phyloP scores from a whole-genome alignment of 2,329 filamentous ascomycete species.

The Proliferodiscus dingleyae region DNA sequence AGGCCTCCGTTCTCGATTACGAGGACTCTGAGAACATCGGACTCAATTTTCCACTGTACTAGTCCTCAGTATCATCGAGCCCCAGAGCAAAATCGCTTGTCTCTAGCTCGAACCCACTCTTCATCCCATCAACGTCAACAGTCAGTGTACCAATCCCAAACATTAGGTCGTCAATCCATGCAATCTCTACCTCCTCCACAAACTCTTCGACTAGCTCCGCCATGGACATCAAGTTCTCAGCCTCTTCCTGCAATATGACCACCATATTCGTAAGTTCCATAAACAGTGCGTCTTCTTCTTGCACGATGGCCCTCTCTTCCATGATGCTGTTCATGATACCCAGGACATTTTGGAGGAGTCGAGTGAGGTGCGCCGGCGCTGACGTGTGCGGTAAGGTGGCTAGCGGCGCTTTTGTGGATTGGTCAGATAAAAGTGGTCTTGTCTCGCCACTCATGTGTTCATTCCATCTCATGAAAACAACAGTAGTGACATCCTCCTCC shows the following conservation, averaged over 20 bases:
- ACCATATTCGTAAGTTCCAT: slow-evolving; percentile 16
- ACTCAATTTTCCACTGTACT: too few species aligned
- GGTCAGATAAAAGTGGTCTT: background rate
- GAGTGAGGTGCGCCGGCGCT: slow-evolving; percentile 15
- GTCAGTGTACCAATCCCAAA: too few species aligned
- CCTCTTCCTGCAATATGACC: slow-evolving; percentile 21
- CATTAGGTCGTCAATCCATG: slow-evolving; percentile 4
- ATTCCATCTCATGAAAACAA: background rate
- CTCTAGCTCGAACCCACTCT: too few species aligned
- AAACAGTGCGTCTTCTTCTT: slow-evolving; percentile 13
- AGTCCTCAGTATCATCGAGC: too few species aligned
- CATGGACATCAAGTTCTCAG: slow-evolving; percentile 14
- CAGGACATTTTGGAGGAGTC: slow-evolving; percentile 15
- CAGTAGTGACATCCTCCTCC: too few species aligned
- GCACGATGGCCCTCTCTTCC: slow-evolving; percentile 4
- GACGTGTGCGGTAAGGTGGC: slow-evolving; percentile 11
- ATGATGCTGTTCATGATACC: slow-evolving; percentile 19
- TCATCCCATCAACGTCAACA: too few species aligned
- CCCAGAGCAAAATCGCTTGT: too few species aligned
- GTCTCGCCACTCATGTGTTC: background rate
- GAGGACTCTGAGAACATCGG: too few species aligned
- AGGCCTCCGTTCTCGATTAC: too few species aligned
- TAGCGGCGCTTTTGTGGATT: background rate
- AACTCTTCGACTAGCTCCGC: slow-evolving; percentile 17
- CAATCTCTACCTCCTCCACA: slow-evolving; percentile 14